A percentile compares a stretch with the other conserved stretches of the same genome.
Conservation (phyloP, 768 basidiomycete genomes). For the Rhizopogon vesiculosus region DNA sequence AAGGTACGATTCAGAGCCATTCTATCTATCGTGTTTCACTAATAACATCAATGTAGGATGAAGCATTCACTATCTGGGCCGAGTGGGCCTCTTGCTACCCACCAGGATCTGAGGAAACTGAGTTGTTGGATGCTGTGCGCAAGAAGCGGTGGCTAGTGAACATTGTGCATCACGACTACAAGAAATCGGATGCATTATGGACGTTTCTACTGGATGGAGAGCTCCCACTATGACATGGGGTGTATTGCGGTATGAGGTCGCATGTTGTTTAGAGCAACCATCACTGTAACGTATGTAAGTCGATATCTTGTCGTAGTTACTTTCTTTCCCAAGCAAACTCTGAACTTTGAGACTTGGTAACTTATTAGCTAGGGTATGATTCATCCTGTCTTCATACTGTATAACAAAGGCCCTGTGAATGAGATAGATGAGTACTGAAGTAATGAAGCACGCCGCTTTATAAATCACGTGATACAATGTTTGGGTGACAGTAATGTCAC, state of each 20-base stretch:
- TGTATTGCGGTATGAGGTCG: neutral
- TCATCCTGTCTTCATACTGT: too few species aligned
- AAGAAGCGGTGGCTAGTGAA: conserved; percentile 86
- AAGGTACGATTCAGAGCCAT: conserved; percentile 57
- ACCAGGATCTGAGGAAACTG: conserved; percentile 65
- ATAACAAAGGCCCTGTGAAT: too few species aligned
- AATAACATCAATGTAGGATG: conserved; percentile 54
- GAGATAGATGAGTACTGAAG: too few species aligned
- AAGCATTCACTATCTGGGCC: conserved; percentile 93
- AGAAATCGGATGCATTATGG: conserved; percentile 76
- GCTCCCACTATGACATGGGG: neutral
- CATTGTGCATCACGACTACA: conserved; percentile 92
- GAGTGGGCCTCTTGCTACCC: conserved; percentile 91
- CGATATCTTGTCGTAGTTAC: neutral
- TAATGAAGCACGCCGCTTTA: too few species aligned
- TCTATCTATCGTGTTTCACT: neutral
- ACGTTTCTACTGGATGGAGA: conserved; percentile 59
- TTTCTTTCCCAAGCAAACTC: neutral
- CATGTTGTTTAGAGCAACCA: neutral
- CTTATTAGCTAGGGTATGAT: too few species aligned
- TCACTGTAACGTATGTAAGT: neutral
- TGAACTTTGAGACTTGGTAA: neutral
- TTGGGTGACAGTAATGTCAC: conserved; percentile 1
- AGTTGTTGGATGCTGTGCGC: conserved; percentile 66
- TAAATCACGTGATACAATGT: neutral